Percentiles rank a stretch among this genome's conserved stretches.
Evolutionary conservation across 2,329 filamentous ascomycete species (phyloP).

Genomic region (Akanthomyces dipterigenus): DNA sequence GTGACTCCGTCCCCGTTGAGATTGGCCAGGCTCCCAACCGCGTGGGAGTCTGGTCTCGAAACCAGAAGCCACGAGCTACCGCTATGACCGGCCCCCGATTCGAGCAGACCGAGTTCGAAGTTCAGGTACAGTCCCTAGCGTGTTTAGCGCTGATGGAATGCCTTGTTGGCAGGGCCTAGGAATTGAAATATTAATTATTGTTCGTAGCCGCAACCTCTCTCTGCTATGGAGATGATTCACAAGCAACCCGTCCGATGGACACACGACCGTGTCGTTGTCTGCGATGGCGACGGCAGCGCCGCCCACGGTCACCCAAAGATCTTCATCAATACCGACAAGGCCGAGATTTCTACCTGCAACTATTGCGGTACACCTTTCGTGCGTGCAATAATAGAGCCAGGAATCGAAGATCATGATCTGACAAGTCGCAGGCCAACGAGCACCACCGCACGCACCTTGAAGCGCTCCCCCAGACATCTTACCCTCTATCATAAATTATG

Average conservation of each 20-base stretch:
- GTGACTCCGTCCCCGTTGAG: slow-evolving; percentile 40
- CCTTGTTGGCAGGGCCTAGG: background rate
- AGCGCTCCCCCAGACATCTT: slow-evolving; percentile 71
- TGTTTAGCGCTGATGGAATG: background rate
- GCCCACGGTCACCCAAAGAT: slow-evolving; percentile 84
- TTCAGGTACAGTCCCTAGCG: slow-evolving; percentile 62
- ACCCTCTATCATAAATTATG: slow-evolving; percentile 59
- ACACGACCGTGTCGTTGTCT: slow-evolving; percentile 72
- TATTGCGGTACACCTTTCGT: slow-evolving; percentile 95
- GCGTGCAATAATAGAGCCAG: slow-evolving; percentile 30
- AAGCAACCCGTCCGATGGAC: slow-evolving; percentile 92
- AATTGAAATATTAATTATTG: slow-evolving; percentile 11
- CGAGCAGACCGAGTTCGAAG: slow-evolving; percentile 90
- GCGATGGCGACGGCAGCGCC: slow-evolving; percentile 78
- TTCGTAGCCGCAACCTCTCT: slow-evolving; percentile 71
- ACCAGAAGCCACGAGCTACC: slow-evolving; percentile 70
- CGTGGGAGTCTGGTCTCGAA: slow-evolving; percentile 71
- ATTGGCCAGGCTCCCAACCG: slow-evolving; percentile 82
- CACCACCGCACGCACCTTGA: slow-evolving; percentile 80
- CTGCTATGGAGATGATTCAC: slow-evolving; percentile 94
- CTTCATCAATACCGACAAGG: slow-evolving; percentile 98
- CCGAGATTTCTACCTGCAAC: slow-evolving; percentile 80
- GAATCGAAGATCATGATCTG: slow-evolving; percentile 1
- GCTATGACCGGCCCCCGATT: slow-evolving; percentile 94
- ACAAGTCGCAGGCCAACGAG: slow-evolving; percentile 66